phyloP scores from a whole-genome alignment of 2,329 filamentous ascomycete species.

The Apiospora arundinis region DNA sequence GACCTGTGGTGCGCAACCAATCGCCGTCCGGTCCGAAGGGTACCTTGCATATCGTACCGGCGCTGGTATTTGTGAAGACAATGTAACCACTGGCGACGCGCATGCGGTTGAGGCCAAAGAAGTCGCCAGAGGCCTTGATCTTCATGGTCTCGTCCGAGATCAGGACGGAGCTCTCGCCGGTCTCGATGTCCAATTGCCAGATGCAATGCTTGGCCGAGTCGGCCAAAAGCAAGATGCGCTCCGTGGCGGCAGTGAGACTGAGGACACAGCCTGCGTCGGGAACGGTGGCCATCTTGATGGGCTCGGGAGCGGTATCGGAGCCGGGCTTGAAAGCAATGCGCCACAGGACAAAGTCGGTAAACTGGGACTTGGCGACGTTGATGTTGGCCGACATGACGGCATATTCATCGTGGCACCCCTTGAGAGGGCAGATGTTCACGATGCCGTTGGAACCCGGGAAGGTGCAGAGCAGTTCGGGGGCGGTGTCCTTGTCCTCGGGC shows the following conservation, averaged over 20 bases:
- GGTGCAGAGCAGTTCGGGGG: constrained; percentile 35
- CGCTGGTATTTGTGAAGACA: constrained; percentile 40
- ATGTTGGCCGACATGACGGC: constrained; percentile 34
- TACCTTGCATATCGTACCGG: constrained; percentile 36
- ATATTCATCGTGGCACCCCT: constrained; percentile 37
- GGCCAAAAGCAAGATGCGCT: constrained; percentile 36
- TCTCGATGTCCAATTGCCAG: constrained; percentile 36
- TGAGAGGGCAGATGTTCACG: constrained; percentile 35
- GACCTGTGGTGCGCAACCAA: constrained; percentile 32
- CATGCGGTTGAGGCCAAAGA: constrained; percentile 39
- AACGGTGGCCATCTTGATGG: constrained; percentile 32
- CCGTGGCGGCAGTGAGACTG: constrained; percentile 32
- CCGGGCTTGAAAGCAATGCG: constrained; percentile 33
- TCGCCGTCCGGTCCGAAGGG: constrained; percentile 32
- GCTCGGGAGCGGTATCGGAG: constrained; percentile 35
- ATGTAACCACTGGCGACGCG: constrained; percentile 33
- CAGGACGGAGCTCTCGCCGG: constrained; percentile 31
- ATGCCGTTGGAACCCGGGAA: constrained; percentile 36
- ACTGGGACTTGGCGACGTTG: constrained; percentile 39
- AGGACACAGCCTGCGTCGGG: constrained; percentile 32
- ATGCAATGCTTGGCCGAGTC: constrained; percentile 35
- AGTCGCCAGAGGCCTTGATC: constrained; percentile 29
- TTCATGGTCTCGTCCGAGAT: constrained; percentile 36
- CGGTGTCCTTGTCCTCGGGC: constrained; percentile 35
- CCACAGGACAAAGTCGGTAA: constrained; percentile 36